Base-by-base conservation (phyloP, 345 rosid genomes). In the Anacardium occidentale region DNA sequence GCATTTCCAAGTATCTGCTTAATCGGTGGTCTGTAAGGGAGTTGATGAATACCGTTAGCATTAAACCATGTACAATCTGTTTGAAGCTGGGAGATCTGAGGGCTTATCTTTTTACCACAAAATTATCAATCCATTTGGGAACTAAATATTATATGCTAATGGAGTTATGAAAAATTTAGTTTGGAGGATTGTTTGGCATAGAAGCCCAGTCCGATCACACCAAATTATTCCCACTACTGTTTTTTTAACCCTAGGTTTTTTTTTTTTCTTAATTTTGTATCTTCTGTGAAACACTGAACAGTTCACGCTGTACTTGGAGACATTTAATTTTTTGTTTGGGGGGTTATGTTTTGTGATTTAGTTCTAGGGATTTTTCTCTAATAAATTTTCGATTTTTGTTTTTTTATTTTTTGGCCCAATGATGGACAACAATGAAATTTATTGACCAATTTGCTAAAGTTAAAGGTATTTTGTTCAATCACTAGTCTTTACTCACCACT, bases 381-480 rank as follows among this genome's bases (percentile, higher is more conserved):
- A 22, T 10, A 10, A 22, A 3, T 25, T 24, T 26, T 62, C 26
- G 6, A 11, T 9, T n/a, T n/a, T n/a, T n/a, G n/a, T 40, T 3
- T 32, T 44, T 29, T 25, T 22, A 37, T 0, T 8, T 14, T 2
- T n/a, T 64, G 55, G 68, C 76, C 60, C 57, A 32, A 63, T 77
- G 78, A 77, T 74, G 83, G 59, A 68, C 26, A 65, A 53, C 40
- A 22, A 14, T 53, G 17, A 54, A 29, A 73, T 10, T 11, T 29
- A 10, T 64, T 67, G 78, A 77, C 74, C 73, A 66, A 69, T 72
- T 37, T n/a, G 79, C 81, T 64, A 68, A 53, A 37, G 32, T 3
- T 29, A 29, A 29, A 29, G 32, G 66, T 62, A 62, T 55, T 68
- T 72, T 63, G 48, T 60, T 34, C n/a, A 37, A 70, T 75, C 24